Evolutionary conservation across 139 green algal genomes (phyloP).

Genomic region (Chlamydomonas asymmetrica): DNA sequence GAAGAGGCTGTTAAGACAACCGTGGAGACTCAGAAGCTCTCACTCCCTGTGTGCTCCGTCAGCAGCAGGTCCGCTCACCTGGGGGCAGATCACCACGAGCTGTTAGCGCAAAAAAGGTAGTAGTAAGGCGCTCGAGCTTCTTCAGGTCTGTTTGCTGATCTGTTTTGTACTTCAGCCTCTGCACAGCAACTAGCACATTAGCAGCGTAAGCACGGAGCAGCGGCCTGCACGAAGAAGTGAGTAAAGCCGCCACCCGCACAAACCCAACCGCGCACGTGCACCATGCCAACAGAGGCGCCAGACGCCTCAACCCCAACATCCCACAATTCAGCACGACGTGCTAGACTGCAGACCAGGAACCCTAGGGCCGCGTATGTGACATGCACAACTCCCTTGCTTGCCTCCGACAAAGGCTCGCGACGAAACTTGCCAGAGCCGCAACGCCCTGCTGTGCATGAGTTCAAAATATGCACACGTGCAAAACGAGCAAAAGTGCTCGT

Average conservation of each 20-base stretch:
- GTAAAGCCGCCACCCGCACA: not conserved
- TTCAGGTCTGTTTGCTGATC: conserved; percentile 86
- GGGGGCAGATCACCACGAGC: conserved; percentile 41
- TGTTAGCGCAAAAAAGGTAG: conserved; percentile 86
- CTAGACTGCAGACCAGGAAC: not conserved
- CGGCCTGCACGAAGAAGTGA: not conserved
- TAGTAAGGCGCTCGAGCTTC: conserved; percentile 87
- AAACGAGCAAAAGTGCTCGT: not conserved
- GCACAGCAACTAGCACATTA: no score
- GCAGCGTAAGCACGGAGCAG: not conserved
- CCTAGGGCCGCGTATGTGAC: not conserved
- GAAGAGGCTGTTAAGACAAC: not conserved
- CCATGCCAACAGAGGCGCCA: no score
- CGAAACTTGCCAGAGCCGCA: no score
- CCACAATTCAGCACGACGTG: not conserved
- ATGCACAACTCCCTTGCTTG: not conserved
- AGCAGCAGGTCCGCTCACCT: not conserved
- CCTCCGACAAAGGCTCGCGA: not conserved
- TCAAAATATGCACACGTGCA: not conserved
- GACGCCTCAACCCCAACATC: no score
- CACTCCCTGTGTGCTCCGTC: not conserved
- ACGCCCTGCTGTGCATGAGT: no score
- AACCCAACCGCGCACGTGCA: no score
- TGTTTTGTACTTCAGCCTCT: conserved; percentile 90
- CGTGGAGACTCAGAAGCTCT: not conserved